phyloP scores from a whole-genome alignment of 2,329 filamentous ascomycete genomes.

The Thelonectria blattea region DNA sequence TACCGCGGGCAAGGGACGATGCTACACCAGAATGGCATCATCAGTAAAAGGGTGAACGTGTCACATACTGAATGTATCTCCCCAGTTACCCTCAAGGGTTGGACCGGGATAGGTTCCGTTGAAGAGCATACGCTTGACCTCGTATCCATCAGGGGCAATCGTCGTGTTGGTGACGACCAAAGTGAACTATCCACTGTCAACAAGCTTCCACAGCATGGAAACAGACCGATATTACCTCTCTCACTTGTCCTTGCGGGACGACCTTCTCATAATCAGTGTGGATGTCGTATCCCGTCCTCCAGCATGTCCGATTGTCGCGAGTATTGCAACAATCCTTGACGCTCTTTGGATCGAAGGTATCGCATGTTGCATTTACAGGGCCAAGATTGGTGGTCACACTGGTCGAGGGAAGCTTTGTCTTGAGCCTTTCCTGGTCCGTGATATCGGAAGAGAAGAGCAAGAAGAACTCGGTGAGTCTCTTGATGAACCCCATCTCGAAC shows the following conservation, averaged over 20 bases:
- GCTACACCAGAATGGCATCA: background rate
- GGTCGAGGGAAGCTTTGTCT: background rate
- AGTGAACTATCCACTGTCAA: background rate
- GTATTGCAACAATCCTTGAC: background rate
- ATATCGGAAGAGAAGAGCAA: background rate
- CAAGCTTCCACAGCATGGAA: background rate
- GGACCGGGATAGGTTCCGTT: slow-evolving; percentile 13
- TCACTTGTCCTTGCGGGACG: background rate
- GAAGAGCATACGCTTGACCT: background rate
- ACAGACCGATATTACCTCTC: background rate
- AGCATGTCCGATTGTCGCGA: background rate
- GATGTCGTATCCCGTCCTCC: background rate
- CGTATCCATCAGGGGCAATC: slow-evolving; percentile 9
- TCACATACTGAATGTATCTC: slow-evolving; percentile 13
- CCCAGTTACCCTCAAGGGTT: slow-evolving; percentile 11
- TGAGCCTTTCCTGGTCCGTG: background rate
- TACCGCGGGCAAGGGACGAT: background rate
- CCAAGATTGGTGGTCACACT: background rate
- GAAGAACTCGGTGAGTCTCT: slow-evolving; percentile 6
- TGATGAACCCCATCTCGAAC: slow-evolving; percentile 4
- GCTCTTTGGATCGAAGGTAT: background rate
- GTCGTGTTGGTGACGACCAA: slow-evolving; percentile 1
- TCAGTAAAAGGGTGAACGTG: background rate
- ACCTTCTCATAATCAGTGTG: slow-evolving; percentile 7
- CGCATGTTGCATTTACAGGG: background rate